Evolutionary conservation across 106 monocot genomes (phyloP).

Genomic region (Posidonia australis): DNA sequence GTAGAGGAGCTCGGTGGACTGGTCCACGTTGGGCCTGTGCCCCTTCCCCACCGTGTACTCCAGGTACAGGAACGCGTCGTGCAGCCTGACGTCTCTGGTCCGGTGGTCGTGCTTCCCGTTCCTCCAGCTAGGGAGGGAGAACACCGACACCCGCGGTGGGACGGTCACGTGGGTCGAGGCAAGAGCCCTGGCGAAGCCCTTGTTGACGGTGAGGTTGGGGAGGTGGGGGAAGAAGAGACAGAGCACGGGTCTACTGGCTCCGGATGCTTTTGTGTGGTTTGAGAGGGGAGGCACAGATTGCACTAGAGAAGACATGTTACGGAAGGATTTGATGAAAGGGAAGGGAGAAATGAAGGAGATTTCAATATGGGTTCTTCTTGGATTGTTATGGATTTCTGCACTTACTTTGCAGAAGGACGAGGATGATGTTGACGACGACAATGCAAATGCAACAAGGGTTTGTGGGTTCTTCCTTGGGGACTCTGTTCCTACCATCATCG

Average conservation of each 20-base stretch:
- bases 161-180: conserved; percentile 17
- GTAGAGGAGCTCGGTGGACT: conserved; percentile 51
- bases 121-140: conserved; percentile 50
- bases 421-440: no score
- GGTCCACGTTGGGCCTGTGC: conserved; percentile 35
- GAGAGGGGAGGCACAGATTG: conserved; percentile 2
- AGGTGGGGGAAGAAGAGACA: conserved; percentile 18
- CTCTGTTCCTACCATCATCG: no score
- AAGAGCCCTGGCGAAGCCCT: conserved; percentile 21
- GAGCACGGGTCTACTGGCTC: not conserved
- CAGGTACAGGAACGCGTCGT: conserved; percentile 61
- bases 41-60: conserved; percentile 62
- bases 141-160: conserved; percentile 14
- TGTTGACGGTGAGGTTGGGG: conserved; percentile 13
- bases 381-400: no score
- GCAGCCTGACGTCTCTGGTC: conserved; percentile 42
- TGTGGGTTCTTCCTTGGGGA: no score
- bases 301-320: not conserved
- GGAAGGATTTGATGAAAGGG: no score
- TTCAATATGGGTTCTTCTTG: no score
- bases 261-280: not conserved
- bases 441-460: no score
- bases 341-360: no score
- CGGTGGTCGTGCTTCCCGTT: conserved; percentile 33
- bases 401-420: no score